Conservation (phyloP, 306 rosid genomes). For the Dalbergia oliveri region DNA sequence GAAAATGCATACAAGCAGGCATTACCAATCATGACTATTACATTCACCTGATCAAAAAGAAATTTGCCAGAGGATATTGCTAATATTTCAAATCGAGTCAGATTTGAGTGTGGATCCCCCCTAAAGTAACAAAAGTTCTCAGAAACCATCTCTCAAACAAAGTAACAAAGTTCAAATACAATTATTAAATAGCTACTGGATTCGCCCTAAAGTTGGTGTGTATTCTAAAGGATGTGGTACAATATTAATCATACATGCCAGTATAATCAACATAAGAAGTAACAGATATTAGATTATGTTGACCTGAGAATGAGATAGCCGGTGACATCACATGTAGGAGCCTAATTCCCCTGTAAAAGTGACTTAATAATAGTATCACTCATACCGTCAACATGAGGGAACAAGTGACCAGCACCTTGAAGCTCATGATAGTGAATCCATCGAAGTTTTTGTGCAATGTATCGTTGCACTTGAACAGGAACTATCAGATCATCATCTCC, state of each 20-base stretch:
- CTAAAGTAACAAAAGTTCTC: background rate
- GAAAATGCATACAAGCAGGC: background rate
- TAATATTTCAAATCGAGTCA: background rate
- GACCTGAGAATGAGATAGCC: constrained; percentile 9
- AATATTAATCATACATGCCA: constrained; percentile 33
- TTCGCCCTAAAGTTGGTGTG: constrained; percentile 24
- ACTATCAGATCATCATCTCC: constrained; percentile 73
- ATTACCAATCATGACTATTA: constrained; percentile 11
- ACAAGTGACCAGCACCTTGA: constrained; percentile 70
- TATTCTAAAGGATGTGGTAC: background rate
- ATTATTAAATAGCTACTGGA: constrained; percentile 20
- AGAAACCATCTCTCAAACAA: constrained; percentile 3
- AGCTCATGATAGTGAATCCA: constrained; percentile 79
- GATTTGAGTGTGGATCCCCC: too few species aligned
- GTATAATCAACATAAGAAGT: constrained; percentile 23
- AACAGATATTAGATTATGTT: constrained; percentile 25
- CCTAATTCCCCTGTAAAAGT: constrained; percentile 50
- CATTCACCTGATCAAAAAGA: background rate
- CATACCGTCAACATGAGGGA: constrained; percentile 61
- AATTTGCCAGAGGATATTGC: background rate
- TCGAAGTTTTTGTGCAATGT: constrained; percentile 65
- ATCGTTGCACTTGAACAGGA: constrained; percentile 62
- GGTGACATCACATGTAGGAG: background rate
- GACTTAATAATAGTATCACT: constrained; percentile 54
- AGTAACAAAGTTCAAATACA: background rate